Evolutionary conservation across 2,329 filamentous ascomycete genomes (phyloP).

Genomic region (Trichoderma polysporum): DNA sequence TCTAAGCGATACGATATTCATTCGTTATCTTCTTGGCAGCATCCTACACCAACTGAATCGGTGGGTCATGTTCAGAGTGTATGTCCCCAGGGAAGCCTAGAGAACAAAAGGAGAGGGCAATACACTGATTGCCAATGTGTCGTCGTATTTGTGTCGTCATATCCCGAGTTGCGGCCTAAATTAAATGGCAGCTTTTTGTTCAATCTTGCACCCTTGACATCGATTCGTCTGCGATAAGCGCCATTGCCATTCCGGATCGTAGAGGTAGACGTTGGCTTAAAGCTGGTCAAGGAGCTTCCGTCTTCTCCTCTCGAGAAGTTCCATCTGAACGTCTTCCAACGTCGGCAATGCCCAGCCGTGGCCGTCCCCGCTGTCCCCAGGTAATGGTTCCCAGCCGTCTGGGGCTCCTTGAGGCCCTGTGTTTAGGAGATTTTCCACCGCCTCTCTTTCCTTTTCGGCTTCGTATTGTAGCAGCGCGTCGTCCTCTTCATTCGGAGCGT

Average conservation of each 20-base stretch:
- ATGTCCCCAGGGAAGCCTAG: not conserved
- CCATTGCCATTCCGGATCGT: not conserved
- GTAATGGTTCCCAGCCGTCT: conserved; percentile 78
- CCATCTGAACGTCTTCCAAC: conserved; percentile 88
- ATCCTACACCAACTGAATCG: not conserved
- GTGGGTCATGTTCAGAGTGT: not conserved
- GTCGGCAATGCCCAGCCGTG: conserved; percentile 80
- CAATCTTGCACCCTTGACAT: not conserved
- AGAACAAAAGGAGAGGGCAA: not conserved
- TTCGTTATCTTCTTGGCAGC: not conserved
- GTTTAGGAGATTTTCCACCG: conserved; percentile 65
- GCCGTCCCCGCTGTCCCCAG: conserved; percentile 84
- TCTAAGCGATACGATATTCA: not conserved
- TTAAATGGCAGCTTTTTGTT: not conserved
- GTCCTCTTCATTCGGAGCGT: conserved; percentile 89
- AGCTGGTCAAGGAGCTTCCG: conserved; percentile 83
- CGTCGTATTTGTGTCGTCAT: too few species aligned
- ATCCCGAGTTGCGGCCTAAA: not conserved
- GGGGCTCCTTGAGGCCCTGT: conserved; percentile 57
- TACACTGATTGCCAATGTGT: not conserved
- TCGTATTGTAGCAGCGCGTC: conserved; percentile 79
- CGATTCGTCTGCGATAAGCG: not conserved
- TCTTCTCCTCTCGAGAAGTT: conserved; percentile 82
- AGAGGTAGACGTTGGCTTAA: conserved; percentile 27
- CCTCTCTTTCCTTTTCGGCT: conserved; percentile 77